Base-by-base conservation (phyloP, 2,329 filamentous ascomycete species). In the Botrytis galanthina region DNA sequence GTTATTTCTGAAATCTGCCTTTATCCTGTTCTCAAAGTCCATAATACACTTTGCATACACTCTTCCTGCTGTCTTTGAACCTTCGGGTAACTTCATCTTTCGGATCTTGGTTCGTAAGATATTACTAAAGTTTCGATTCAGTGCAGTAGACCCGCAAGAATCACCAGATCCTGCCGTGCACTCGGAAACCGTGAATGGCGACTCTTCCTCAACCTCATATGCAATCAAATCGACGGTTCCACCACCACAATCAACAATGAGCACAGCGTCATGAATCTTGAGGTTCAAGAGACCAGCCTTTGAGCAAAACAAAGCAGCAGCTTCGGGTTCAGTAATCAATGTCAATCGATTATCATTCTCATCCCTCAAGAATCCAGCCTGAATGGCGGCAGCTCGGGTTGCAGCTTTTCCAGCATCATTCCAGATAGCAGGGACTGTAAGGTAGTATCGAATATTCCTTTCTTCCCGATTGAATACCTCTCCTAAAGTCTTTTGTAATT, bases 1-100 rank as follows among this genome's bases (percentile, higher is more conserved):
- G 83, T 98, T 98, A 86, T 98, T 98, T 77, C 96, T 91, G 91
- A 99, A 99, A 83, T 98, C 96, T 68, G 96, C 96, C 87, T 99
- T 99, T 88, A 99, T 98, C 83, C 96, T 88, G 88, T 98, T 98
- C 86, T 99, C 96, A 80, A 99, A 99, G 84, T 99, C 96, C 95
- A 98, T 98, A 84, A 99, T 98, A 83, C 95, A 98, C 86, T 98
- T 98, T 78, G 95, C 95, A 83, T 98, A 98, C 72, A 99, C 96
- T 83, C 95, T 94, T 61, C 95, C 95, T n/a, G 96, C 95, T 4
- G 94, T 98, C 85, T 95, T 97, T 78, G 95, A 98, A 64, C 95
- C 95, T 81, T 98, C 95, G 1, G 96, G 95, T 63, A 99, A 87
- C 85, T 98, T 98, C 96, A 98, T 98, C 87, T 98, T 98, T 78